phyloP scores from a whole-genome alignment of 164 flowering plant species.

The Liriodendron chinense region DNA sequence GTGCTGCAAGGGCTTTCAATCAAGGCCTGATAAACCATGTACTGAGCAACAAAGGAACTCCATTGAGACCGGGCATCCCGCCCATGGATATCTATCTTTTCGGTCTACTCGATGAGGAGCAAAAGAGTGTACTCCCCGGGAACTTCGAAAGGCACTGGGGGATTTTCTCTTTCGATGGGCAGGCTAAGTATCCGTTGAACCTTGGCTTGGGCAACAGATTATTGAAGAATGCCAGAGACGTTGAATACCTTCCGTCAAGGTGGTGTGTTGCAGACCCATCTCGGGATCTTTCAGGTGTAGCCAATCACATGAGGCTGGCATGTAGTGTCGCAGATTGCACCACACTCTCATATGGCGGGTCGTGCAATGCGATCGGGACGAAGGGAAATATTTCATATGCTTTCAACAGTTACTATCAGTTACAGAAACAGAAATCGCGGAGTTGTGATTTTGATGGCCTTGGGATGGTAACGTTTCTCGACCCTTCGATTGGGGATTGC shows the following conservation, averaged over 20 bases:
- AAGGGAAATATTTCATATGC: conserved; percentile 90
- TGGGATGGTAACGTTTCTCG: conserved; percentile 77
- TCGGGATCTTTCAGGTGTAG: conserved; percentile 52
- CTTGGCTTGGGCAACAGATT: conserved; percentile 62
- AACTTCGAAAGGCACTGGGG: conserved; percentile 98
- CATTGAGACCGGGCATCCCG: conserved; percentile 72
- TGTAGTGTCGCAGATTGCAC: conserved; percentile 88
- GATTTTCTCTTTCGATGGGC: conserved; percentile 88
- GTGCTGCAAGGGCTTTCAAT: conserved; percentile 78
- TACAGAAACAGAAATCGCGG: conserved; percentile 59
- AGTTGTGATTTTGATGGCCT: conserved; percentile 91
- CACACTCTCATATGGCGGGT: conserved; percentile 76
- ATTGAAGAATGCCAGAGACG: conserved; percentile 68
- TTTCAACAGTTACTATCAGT: conserved; percentile 89
- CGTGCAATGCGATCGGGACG: conserved; percentile 77
- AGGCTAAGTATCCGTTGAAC: conserved; percentile 71
- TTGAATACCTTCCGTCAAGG: conserved; percentile 75
- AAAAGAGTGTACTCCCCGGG: conserved; percentile 75
- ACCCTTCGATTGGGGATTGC: conserved; percentile 87
- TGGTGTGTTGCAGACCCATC: conserved; percentile 90
- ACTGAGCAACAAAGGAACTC: conserved; percentile 72
- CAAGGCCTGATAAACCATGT: conserved; percentile 77
- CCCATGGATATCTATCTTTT: conserved; percentile 84
- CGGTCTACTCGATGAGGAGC: conserved; percentile 82
- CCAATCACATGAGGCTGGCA: conserved; percentile 67